Evolutionary conservation across 1,139 yeast species (phyloP), one percentile per base, ranked within the genome.

Genomic region (Tardiomyces depauwii): DNA sequence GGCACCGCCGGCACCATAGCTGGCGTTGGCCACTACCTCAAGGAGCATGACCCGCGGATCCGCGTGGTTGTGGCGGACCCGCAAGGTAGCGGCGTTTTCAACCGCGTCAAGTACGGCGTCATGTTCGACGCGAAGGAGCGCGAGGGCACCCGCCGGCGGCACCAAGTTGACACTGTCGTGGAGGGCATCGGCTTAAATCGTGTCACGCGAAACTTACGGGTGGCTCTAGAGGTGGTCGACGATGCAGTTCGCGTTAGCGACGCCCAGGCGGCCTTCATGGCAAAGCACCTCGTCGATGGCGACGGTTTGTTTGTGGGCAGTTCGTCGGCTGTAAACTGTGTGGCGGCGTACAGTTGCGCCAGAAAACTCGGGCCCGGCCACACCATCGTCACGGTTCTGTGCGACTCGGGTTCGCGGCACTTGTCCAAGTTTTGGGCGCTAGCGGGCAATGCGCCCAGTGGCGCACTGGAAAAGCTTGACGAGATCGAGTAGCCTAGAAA

Each of bases 181-280:
- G 98, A 91, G 64, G 98, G 98, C 0, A 83, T 91, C 41, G 98
- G 98, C 0, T 67, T 91, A 47, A 91, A 87, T 58, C 70, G 98
- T 53, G 67, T 91, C 36, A 91, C 98, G 0, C 76, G 76, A 58
- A 91, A 91, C 61, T 85, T 91, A 61, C 67, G 71, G 44, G 77
- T 74, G 44, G 97, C 88, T 1, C 46, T 55, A 39, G 50, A 49
- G 10, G 72, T 65, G 51, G 80, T 91, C 14, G 95, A 87, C 60
- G 88, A 81, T 51, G 83, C 96, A 0, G 70, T 85, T 14, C 69
- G 89, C 47, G 95, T 91, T 1, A 65, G 77, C 2, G 98, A 91
- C 58, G 72, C 66, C 1, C 84, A 89, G 61, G 95, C 97, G 0
- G 57, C 87, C 28, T 76, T 74, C 54, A 91, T 91, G 97, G 97